Evolutionary conservation across 2,329 filamentous ascomycete species (phyloP).

Genomic region (Gnomoniopsis sp.): DNA sequence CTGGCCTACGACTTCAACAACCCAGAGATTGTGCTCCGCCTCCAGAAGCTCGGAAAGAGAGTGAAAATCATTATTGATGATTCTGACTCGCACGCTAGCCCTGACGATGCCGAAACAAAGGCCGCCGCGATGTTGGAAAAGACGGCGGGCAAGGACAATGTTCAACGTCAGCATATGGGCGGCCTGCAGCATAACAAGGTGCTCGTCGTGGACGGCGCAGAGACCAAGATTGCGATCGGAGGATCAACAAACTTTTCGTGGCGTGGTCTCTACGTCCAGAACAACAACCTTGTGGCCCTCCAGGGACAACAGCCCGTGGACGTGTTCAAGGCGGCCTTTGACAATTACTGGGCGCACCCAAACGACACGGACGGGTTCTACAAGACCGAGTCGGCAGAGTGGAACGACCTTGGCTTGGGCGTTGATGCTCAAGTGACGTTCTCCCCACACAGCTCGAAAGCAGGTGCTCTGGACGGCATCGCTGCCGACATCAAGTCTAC

Average conservation of each 20-base stretch:
- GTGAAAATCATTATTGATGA: conserved; percentile 24
- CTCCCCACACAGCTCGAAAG: conserved; percentile 22
- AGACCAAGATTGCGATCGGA: conserved; percentile 20
- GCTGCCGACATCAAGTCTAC: conserved; percentile 33
- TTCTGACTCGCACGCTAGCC: conserved; percentile 15
- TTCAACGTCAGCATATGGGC: conserved; percentile 23
- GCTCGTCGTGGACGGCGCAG: conserved; percentile 19
- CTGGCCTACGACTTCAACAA: conserved; percentile 22
- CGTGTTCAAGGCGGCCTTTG: conserved; percentile 19
- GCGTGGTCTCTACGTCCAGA: conserved; percentile 21
- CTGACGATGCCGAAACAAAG: conserved; percentile 17
- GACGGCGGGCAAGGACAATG: conserved; percentile 18
- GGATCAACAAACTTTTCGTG: conserved; percentile 22
- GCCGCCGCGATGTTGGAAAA: conserved; percentile 18
- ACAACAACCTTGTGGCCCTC: conserved; percentile 20
- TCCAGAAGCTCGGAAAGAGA: conserved; percentile 19
- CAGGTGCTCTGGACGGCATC: conserved; percentile 17
- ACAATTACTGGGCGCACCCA: conserved; percentile 20
- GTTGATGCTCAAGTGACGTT: conserved; percentile 22
- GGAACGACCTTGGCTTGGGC: conserved; percentile 19
- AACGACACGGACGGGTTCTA: conserved; percentile 20
- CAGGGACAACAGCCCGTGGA: conserved; percentile 18
- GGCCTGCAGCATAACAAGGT: conserved; percentile 21
- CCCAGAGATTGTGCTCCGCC: conserved; percentile 20
- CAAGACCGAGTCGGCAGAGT: conserved; percentile 19